phyloP scores from a whole-genome alignment of 139 green algal genomes.

The Micractinium conductrix region DNA sequence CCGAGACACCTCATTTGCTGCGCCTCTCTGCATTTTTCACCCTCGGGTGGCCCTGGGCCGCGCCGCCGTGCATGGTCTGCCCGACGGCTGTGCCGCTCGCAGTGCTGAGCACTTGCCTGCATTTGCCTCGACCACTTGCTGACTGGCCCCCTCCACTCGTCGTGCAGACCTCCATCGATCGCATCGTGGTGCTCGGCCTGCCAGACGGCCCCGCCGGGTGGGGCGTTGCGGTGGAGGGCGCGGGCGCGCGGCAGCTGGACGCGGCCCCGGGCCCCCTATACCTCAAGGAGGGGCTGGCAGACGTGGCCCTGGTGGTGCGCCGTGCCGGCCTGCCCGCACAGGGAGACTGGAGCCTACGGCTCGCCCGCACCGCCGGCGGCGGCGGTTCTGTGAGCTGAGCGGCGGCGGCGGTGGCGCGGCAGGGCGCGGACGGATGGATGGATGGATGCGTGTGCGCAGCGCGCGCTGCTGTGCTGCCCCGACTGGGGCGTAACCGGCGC shows the following conservation, averaged over 20 bases:
- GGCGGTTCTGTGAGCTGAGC: slow-evolving; percentile 8
- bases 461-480: too few species aligned
- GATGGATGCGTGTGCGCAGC: too few species aligned
- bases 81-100: too few species aligned
- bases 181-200: slow-evolving; percentile 62
- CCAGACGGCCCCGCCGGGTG: slow-evolving; percentile 16
- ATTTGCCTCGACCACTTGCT: not conserved
- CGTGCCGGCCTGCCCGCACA: slow-evolving; percentile 55
- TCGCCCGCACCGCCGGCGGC: slow-evolving; percentile 2
- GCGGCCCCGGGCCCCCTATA: slow-evolving; percentile 42
- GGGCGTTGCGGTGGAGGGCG: slow-evolving; percentile 11
- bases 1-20: too few species aligned
- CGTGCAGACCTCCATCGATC: too few species aligned
- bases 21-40: not conserved
- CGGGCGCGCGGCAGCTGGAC: slow-evolving; percentile 25
- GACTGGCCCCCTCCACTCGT: not conserved
- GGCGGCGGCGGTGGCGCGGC: too few species aligned
- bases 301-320: slow-evolving; percentile 56
- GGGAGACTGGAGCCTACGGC: slow-evolving; percentile 53
- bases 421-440: too few species aligned
- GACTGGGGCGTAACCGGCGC: too few species aligned
- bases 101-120: too few species aligned
- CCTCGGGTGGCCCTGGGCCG: too few species aligned
- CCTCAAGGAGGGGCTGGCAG: slow-evolving; percentile 23
- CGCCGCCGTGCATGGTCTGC: too few species aligned